Conservation (phyloP, 2,329 filamentous ascomycete genomes). For the Chaetomium olivaceum region DNA sequence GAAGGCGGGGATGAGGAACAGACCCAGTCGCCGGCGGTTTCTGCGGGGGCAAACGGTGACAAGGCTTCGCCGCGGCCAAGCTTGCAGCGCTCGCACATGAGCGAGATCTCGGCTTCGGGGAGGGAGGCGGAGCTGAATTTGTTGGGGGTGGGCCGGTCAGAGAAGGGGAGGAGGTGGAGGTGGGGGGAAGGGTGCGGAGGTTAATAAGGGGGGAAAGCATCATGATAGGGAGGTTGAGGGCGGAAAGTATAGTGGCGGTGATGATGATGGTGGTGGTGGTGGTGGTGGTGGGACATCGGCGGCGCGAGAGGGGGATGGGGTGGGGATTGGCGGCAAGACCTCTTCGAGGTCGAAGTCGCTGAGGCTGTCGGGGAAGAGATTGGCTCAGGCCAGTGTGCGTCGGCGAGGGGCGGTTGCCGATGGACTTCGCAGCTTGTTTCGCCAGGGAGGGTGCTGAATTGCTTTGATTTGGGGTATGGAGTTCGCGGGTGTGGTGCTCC, state of each 20-base stretch:
- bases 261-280: too few relatives aligned
- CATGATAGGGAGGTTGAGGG: not conserved
- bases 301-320: too few relatives aligned
- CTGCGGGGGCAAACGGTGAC: too few relatives aligned
- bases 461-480: not conserved
- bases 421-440: conserved; percentile 49
- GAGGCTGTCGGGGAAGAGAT: conserved; percentile 38
- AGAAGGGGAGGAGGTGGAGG: not conserved
- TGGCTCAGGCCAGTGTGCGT: conserved; percentile 41
- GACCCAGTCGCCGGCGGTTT: too few relatives aligned
- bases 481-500: not conserved
- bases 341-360: conserved; percentile 16
- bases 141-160: not conserved
- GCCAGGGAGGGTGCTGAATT: conserved; percentile 33
- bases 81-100: conserved; percentile 17
- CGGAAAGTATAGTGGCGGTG: too few relatives aligned
- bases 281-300: too few relatives aligned
- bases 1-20: too few relatives aligned
- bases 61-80: conserved; percentile 28
- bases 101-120: conserved; percentile 19
- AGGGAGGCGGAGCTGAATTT: conserved; percentile 33
- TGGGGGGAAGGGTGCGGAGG: not conserved
- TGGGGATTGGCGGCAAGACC: too few relatives aligned
- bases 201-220: too few relatives aligned
- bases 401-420: conserved; percentile 44